A percentile compares a stretch with the other conserved stretches of the same genome.
phyloP scores from a whole-genome alignment of 768 basidiomycete species.

The Inosperma sp. region DNA sequence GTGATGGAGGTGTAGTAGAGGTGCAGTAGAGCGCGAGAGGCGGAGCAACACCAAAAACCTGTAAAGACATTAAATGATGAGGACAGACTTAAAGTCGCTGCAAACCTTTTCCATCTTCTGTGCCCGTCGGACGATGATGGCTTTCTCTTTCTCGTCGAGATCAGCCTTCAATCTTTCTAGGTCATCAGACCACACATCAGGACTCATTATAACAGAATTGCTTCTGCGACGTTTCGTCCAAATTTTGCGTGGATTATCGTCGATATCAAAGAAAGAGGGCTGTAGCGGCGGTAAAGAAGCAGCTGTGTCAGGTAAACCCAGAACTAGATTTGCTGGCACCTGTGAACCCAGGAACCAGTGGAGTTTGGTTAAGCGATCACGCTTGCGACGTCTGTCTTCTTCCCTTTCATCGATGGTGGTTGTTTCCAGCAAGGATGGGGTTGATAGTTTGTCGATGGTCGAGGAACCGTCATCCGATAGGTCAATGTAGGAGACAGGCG shows the following conservation, averaged over 20 bases:
- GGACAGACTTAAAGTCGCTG: slow-evolving; percentile 6
- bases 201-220: slow-evolving; percentile 46
- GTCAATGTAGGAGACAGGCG: slow-evolving; percentile 58
- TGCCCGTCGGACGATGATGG: slow-evolving; percentile 72
- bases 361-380: slow-evolving; percentile 74
- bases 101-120: slow-evolving; percentile 85
- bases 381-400: slow-evolving; percentile 59
- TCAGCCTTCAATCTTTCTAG: slow-evolving; percentile 66
- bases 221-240: slow-evolving; percentile 51
- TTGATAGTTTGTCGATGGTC: slow-evolving; percentile 26
- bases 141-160: slow-evolving; percentile 68
- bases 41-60: slow-evolving; percentile 82
- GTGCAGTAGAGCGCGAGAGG: slow-evolving; percentile 78
- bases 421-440: slow-evolving; percentile 45
- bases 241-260: slow-evolving; percentile 33
- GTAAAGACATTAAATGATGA: background rate
- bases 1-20: slow-evolving; percentile 38
- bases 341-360: slow-evolving; percentile 84
- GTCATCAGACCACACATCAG: slow-evolving; percentile 48
- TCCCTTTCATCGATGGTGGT: slow-evolving; percentile 54
- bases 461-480: slow-evolving; percentile 57
- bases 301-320: slow-evolving; percentile 38
- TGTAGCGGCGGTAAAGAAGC: slow-evolving; percentile 22
- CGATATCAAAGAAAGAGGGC: slow-evolving; percentile 13
- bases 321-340: slow-evolving; percentile 65